A percentile compares a stretch with the other conserved stretches of the same genome.
These are phyloP conservation scores for Colletotrichum sp. DNA, from an alignment of 2,329 filamentous ascomycete genomes.

Conservation along the genomic window DNA sequence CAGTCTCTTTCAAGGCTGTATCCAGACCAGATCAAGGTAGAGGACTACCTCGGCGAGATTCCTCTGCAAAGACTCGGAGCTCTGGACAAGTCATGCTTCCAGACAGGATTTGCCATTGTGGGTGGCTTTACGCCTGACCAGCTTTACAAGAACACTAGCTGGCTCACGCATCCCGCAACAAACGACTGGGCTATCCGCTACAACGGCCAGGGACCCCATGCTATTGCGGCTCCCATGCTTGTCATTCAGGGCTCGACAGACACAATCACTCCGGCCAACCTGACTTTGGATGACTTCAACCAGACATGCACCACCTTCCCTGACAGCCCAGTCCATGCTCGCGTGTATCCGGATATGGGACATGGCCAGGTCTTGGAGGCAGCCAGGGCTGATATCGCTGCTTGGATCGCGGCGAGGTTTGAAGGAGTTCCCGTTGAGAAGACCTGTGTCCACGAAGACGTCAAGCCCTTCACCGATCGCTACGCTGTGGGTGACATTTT, in stretches of 20 bases:
- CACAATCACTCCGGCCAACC: conserved; percentile 12
- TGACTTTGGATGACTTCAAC: background rate
- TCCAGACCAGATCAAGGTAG: conserved; percentile 8
- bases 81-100: conserved; percentile 15
- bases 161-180: conserved; percentile 2
- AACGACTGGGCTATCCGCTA: background rate
- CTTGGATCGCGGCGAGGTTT: background rate
- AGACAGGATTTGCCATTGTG: conserved; percentile 10
- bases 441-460: background rate
- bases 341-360: conserved; percentile 1
- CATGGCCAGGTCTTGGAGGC: conserved; percentile 5
- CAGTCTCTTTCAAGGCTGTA: conserved; percentile 20
- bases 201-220: conserved; percentile 24
- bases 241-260: conserved; percentile 25
- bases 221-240: conserved; percentile 24
- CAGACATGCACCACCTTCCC: background rate
- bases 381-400: background rate
- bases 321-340: background rate
- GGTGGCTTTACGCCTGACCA: conserved; percentile 7
- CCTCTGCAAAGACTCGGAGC: background rate
- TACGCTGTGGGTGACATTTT: background rate
- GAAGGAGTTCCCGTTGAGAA: background rate
- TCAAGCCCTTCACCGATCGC: background rate
- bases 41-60: conserved; percentile 19
- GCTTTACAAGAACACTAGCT: conserved; percentile 18